Percentiles rank a stretch among this genome's conserved stretches.
phyloP scores from a whole-genome alignment of 2,329 filamentous ascomycete genomes.

The Blastomyces parvus region DNA sequence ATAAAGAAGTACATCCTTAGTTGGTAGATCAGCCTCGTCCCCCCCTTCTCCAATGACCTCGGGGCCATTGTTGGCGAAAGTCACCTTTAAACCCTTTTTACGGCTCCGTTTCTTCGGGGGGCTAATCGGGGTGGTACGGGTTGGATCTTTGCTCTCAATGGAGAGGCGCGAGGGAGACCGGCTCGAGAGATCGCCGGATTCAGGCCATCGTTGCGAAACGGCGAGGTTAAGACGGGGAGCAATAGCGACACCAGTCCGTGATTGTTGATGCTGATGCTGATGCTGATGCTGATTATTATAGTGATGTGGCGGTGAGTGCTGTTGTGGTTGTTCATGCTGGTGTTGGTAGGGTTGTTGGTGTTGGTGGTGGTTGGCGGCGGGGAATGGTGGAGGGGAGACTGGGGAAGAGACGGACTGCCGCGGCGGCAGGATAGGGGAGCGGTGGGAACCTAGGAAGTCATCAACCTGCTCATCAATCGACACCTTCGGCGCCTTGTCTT shows the following conservation, averaged over 20 bases:
- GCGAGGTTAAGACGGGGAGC: conserved; percentile 30
- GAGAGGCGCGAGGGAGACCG: conserved; percentile 15
- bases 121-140: conserved; percentile 17
- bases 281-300: conserved; percentile 11
- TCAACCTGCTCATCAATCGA: conserved; percentile 41
- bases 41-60: conserved; percentile 85
- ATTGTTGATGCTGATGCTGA: conserved; percentile 18
- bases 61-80: conserved; percentile 62
- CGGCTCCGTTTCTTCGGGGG: conserved; percentile 36
- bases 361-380: conserved; percentile 14
- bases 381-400: neutral
- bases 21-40: conserved; percentile 68
- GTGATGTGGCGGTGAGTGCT: conserved; percentile 3
- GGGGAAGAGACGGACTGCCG: conserved; percentile 5
- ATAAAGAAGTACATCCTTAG: conserved; percentile 50
- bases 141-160: conserved; percentile 14
- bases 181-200: conserved; percentile 22
- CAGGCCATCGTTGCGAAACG: conserved; percentile 26
- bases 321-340: conserved; percentile 13
- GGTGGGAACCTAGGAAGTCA: conserved; percentile 50
- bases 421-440: conserved; percentile 22
- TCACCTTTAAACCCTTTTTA: conserved; percentile 59
- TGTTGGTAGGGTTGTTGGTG: conserved; percentile 8
- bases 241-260: neutral
- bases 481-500: conserved; percentile 28